A percentile compares a stretch with the other conserved stretches of the same genome.
Conservation (phyloP, 1,139 yeast genomes). For the Nakaseomyces delphensis region DNA sequence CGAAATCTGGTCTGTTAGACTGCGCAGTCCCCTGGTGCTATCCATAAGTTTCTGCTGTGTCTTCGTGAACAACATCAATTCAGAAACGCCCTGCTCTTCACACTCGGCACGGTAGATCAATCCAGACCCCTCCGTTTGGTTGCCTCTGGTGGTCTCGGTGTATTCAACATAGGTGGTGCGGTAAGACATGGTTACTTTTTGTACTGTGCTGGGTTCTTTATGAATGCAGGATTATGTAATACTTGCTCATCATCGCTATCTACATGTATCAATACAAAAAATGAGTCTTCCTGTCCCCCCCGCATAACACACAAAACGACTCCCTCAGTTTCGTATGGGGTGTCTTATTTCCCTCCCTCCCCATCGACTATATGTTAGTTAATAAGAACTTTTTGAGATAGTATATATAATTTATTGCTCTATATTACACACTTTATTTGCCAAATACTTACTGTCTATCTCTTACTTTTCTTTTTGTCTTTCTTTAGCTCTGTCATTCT, state of each 20-base stretch:
- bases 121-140: background rate
- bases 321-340: no score
- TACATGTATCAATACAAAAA: no score
- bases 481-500: conserved; percentile 36
- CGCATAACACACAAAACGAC: no score
- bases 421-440: no score
- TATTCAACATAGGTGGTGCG: conserved; percentile 1
- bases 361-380: no score
- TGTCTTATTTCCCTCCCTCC: no score
- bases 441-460: background rate
- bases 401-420: background rate
- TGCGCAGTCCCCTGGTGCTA: conserved; percentile 14
- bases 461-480: conserved; percentile 21
- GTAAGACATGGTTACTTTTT: conserved; percentile 1
- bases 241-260: no score
- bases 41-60: conserved; percentile 12
- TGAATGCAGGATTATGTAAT: no score
- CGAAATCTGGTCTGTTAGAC: conserved; percentile 14
- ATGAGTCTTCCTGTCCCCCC: no score
- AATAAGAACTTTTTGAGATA: no score
- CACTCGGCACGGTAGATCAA: conserved; percentile 9
- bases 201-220: no score
- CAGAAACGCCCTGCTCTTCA: conserved; percentile 6
- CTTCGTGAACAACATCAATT: conserved; percentile 9
- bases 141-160: conserved; percentile 3